These are phyloP conservation scores for Daldinia vernicosa DNA, from an alignment of 495 filamentous ascomycete genomes.

Conservation along the genomic window DNA sequence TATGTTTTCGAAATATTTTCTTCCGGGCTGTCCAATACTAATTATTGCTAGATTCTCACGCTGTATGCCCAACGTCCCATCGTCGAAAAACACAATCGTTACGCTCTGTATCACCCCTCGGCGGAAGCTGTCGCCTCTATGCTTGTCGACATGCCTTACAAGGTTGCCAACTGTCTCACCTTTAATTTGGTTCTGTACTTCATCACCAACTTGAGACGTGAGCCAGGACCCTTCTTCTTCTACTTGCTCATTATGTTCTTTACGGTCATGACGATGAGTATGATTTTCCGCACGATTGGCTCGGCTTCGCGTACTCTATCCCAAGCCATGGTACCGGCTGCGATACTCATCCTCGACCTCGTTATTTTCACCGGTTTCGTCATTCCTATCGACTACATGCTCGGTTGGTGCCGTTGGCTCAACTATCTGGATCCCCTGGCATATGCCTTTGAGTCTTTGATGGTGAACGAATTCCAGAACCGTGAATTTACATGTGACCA, in stretches of 20 bases:
- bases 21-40: neutral
- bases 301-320: constrained; percentile 79
- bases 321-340: constrained; percentile 85
- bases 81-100: constrained; percentile 89
- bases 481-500: constrained; percentile 69
- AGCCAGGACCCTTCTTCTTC: constrained; percentile 81
- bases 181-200: constrained; percentile 86
- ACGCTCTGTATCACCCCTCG: constrained; percentile 91
- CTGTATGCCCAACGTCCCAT: constrained; percentile 88
- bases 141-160: constrained; percentile 83
- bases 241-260: constrained; percentile 76
- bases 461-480: constrained; percentile 87
- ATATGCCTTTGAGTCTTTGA: constrained; percentile 86
- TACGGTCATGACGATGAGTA: constrained; percentile 76
- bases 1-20: constrained; percentile 40
- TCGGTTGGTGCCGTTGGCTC: constrained; percentile 85
- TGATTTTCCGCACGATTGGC: constrained; percentile 84
- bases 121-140: constrained; percentile 87
- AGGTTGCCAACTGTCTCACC: constrained; percentile 55
- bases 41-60: constrained; percentile 67
- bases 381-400: constrained; percentile 81
- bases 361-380: constrained; percentile 92
- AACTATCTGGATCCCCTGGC: constrained; percentile 86
- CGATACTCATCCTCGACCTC: constrained; percentile 81
- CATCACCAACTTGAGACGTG: constrained; percentile 82